These are phyloP conservation scores for Schizosaccharomyces japonicus DNA, from an alignment of 805 yeast genomes.

Conservation along the genomic window DNA sequence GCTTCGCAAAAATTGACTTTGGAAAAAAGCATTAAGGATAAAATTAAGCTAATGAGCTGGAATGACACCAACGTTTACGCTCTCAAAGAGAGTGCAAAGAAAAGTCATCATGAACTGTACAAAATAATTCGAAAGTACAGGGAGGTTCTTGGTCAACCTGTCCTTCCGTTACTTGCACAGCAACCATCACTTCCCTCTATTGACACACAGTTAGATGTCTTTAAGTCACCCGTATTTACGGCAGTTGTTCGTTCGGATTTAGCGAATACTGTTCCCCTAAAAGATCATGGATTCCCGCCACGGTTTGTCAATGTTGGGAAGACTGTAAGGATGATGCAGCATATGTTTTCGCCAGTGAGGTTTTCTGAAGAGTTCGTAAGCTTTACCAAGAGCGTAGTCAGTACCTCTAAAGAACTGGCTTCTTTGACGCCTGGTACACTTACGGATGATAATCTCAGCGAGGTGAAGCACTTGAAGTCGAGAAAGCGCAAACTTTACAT, in stretches of 20 bases:
- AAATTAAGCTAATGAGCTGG: slow-evolving; percentile 83
- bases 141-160: slow-evolving; percentile 16
- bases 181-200: not conserved
- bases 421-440: slow-evolving; percentile 53
- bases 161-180: slow-evolving; percentile 6
- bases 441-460: slow-evolving; percentile 53
- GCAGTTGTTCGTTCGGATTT: not conserved
- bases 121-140: slow-evolving; percentile 69
- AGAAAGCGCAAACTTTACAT: slow-evolving; percentile 61
- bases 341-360: not conserved
- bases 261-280: not conserved
- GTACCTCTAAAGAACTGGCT: slow-evolving; percentile 30
- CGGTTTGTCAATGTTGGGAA: not conserved
- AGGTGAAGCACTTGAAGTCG: slow-evolving; percentile 45
- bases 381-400: not conserved
- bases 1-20: slow-evolving; percentile 26
- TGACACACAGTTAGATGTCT: not conserved
- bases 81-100: slow-evolving; percentile 73
- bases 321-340: not conserved
- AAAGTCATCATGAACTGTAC: slow-evolving; percentile 65
- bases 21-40: slow-evolving; percentile 62
- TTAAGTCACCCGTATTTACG: not conserved
- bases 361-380: not conserved
- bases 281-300: not conserved
- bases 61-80: slow-evolving; percentile 88